Base-by-base conservation (phyloP, 805 yeast species). In the Candida coleopterorum region DNA sequence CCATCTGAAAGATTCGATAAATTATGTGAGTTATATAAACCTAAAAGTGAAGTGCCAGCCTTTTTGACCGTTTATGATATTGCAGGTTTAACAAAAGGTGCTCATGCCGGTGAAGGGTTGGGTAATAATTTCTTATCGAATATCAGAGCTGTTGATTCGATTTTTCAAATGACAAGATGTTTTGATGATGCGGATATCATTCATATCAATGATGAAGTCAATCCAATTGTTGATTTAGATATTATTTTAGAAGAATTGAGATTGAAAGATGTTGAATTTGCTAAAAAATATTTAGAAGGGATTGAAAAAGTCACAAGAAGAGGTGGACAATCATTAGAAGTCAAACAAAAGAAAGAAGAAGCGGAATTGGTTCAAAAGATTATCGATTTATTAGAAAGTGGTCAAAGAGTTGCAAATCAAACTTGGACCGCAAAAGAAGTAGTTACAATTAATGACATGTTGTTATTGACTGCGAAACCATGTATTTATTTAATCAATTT, bases 81-180 rank as follows among this genome's bases (percentile, higher is more conserved):
- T 65, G 98, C 98, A 42, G 98, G 98, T 63, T 74, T 93, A 60
- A 90, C 97, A 47, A 86, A 86, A 68, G 97, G 96, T 68, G 97
- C 97, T 25, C 79, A 87, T 42, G 82, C 85, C 37, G 97, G 97
- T 63, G 97, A 88, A 68, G 98, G 98, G 60, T 78, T 93, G 48
- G 98, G 98, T 58, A 93, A 93, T 64, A 95, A 95, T 45, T 93
- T 93, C 76, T 78, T 93, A 69, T 82, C 95, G 50, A 89, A 93
- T 63, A 93, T 93, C 54, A 79, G 97, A 67, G 93, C 96, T 33
- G 98, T 93, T 39, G 98, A 93, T 75, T 96, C 97, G 45, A 82
- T 93, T 47, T 93, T 85, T 70, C 97, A 93, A 70, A 96, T 93
- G 47, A 97, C 93, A 34, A 82, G 98, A 68, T 85, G 95, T 67